These are phyloP conservation scores for Tuber calosporum DNA, from an alignment of 495 filamentous ascomycete genomes.

Conservation along the genomic window DNA sequence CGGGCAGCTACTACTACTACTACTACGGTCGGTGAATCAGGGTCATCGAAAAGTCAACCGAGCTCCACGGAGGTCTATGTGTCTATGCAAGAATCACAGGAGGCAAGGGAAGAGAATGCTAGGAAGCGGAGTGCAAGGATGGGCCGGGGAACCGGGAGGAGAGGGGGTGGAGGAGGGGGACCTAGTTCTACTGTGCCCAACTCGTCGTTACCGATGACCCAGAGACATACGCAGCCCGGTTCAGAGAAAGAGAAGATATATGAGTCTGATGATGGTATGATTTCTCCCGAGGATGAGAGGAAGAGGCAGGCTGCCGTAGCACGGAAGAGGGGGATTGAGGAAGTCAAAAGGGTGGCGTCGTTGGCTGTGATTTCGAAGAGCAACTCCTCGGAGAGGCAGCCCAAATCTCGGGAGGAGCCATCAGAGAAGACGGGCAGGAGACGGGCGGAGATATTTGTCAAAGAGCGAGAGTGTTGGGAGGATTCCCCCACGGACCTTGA, in stretches of 20 bases:
- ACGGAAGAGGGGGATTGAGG: slow-evolving; percentile 25
- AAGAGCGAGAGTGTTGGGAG: neutral
- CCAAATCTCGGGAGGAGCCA: slow-evolving; percentile 12
- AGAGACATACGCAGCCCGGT: slow-evolving; percentile 7
- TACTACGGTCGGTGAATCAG: neutral
- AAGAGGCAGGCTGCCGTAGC: slow-evolving; percentile 14
- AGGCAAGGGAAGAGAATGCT: slow-evolving; percentile 17
- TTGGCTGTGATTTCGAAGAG: neutral
- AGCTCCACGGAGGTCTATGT: slow-evolving; percentile 9
- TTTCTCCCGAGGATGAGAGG: slow-evolving; percentile 18
- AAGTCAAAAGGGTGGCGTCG: slow-evolving; percentile 14
- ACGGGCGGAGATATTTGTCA: neutral
- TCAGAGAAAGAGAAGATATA: neutral
- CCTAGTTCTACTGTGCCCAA: slow-evolving; percentile 20
- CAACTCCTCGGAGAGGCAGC: neutral
- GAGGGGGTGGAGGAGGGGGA: neutral
- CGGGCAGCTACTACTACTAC: neutral
- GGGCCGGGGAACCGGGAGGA: neutral
- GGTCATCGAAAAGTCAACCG: slow-evolving; percentile 11
- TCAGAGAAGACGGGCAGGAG: slow-evolving; percentile 1
- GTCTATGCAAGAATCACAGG: slow-evolving; percentile 29
- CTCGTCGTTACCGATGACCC: slow-evolving; percentile 2
- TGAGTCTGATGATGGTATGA: slow-evolving; percentile 20
- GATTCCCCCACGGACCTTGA: neutral
- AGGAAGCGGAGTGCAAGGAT: slow-evolving; percentile 7